A percentile compares a stretch with the other conserved stretches of the same genome.
These are phyloP conservation scores for Lasiosphaeris hirsuta DNA, from an alignment of 495 filamentous ascomycete species.

Conservation along the genomic window DNA sequence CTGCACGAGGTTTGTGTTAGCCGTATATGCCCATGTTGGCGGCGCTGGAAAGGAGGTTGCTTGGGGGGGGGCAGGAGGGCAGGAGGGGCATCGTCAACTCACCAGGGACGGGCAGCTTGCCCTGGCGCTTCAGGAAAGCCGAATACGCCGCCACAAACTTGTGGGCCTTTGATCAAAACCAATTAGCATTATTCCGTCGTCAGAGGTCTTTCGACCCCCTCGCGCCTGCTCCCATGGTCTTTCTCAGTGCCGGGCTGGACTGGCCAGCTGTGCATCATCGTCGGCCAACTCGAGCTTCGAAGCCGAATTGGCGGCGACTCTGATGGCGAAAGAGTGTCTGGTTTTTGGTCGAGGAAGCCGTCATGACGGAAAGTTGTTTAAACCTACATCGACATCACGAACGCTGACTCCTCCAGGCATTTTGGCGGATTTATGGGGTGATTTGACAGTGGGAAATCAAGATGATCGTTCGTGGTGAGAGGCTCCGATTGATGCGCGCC, in stretches of 20 bases:
- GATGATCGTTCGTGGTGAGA: constrained; percentile 26
- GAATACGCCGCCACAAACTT: constrained; percentile 95
- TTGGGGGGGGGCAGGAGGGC: no score
- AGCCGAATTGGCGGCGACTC: constrained; percentile 18
- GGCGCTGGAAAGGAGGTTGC: background rate
- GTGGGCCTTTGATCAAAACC: constrained; percentile 57
- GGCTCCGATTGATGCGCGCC: constrained; percentile 15
- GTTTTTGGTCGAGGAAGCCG: constrained; percentile 24
- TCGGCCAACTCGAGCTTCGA: constrained; percentile 21
- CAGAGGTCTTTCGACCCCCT: constrained; percentile 59
- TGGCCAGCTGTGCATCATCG: constrained; percentile 20
- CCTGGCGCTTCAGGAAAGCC: constrained; percentile 97
- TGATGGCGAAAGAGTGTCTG: constrained; percentile 29
- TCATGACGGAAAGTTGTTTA: constrained; percentile 26
- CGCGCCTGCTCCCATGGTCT: constrained; percentile 50
- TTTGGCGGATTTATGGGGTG: constrained; percentile 51
- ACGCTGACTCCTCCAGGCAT: constrained; percentile 81
- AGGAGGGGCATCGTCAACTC: constrained; percentile 25
- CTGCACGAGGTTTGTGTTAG: constrained; percentile 38
- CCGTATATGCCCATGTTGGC: background rate
- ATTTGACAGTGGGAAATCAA: constrained; percentile 16
- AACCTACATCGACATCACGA: constrained; percentile 87
- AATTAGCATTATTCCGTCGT: constrained; percentile 60
- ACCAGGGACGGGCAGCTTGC: constrained; percentile 97
- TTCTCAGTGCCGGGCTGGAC: constrained; percentile 25